phyloP scores from a whole-genome alignment of 1,284 basidiomycete genomes.

The Cryptococcus hybrid region DNA sequence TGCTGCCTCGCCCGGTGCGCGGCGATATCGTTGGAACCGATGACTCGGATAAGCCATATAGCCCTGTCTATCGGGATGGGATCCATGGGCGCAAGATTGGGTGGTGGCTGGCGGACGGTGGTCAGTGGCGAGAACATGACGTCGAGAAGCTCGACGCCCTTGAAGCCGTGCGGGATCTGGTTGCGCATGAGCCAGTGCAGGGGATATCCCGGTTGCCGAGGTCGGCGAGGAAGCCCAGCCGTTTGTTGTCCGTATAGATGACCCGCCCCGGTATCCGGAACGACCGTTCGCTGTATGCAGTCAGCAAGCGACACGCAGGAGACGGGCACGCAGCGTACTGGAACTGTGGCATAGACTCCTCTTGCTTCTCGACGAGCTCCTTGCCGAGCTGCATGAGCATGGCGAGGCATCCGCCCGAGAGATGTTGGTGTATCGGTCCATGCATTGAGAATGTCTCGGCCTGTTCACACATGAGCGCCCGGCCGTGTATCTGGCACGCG shows the following conservation, averaged over 20 bases:
- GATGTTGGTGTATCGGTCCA: slow-evolving; percentile 55
- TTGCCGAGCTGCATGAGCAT: slow-evolving; percentile 76
- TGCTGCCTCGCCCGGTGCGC: slow-evolving; percentile 55
- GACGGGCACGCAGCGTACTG: slow-evolving; percentile 22
- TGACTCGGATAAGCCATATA: slow-evolving; percentile 90
- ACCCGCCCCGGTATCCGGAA: slow-evolving; percentile 85
- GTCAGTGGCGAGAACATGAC: slow-evolving; percentile 61
- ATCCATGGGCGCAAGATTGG: slow-evolving; percentile 46
- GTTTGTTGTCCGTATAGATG: slow-evolving; percentile 84
- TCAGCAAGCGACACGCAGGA: slow-evolving; percentile 1
- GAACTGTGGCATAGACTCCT: slow-evolving; percentile 41
- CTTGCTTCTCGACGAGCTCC: slow-evolving; percentile 66
- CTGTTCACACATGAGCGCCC: slow-evolving; percentile 27
- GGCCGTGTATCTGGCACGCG: neutral
- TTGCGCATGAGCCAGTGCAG: slow-evolving; percentile 77
- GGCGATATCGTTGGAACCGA: slow-evolving; percentile 94
- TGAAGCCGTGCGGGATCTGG: slow-evolving; percentile 89
- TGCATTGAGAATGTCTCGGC: slow-evolving; percentile 59
- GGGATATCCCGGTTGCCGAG: slow-evolving; percentile 82
- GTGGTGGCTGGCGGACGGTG: slow-evolving; percentile 3
- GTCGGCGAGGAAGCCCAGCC: slow-evolving; percentile 85
- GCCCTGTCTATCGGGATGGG: slow-evolving; percentile 83
- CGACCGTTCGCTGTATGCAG: slow-evolving; percentile 59
- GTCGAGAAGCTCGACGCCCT: slow-evolving; percentile 87
- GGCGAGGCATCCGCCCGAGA: slow-evolving; percentile 56